These are phyloP conservation scores for Oleoguttula mirabilis DNA, from an alignment of 495 filamentous ascomycete species.

Conservation along the genomic window DNA sequence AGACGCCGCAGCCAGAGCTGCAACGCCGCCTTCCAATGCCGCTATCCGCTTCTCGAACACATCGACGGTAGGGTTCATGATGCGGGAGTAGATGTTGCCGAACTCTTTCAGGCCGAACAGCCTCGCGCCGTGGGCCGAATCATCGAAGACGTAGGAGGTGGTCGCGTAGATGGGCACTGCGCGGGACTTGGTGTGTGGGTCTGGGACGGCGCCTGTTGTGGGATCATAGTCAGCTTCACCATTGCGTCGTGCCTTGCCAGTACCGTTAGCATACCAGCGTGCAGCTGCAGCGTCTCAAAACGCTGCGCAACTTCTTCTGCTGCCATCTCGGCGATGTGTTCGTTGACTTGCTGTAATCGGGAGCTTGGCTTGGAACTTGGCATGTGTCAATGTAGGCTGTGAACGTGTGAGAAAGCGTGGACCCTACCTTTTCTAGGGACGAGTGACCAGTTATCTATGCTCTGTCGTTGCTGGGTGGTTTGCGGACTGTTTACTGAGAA, in stretches of 20 bases:
- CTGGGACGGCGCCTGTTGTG: conserved; percentile 58
- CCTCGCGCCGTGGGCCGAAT: conserved; percentile 89
- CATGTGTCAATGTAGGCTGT: too few relatives aligned
- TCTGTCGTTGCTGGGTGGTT: too few relatives aligned
- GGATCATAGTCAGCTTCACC: neutral
- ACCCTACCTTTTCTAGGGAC: too few relatives aligned
- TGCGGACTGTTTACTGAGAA: too few relatives aligned
- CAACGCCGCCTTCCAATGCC: conserved; percentile 86
- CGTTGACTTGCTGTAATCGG: conserved; percentile 19
- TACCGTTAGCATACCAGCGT: conserved; percentile 63
- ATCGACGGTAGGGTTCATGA: conserved; percentile 97
- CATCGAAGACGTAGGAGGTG: conserved; percentile 87
- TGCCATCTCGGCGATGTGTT: conserved; percentile 23
- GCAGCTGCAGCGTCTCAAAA: conserved; percentile 94
- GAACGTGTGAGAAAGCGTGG: too few relatives aligned
- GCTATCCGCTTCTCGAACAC: conserved; percentile 97
- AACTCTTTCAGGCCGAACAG: conserved; percentile 97
- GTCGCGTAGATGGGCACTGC: conserved; percentile 96
- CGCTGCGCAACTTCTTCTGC: conserved; percentile 14
- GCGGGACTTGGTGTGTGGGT: conserved; percentile 75
- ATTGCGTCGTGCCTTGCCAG: neutral
- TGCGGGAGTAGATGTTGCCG: conserved; percentile 95
- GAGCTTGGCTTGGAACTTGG: conserved; percentile 3
- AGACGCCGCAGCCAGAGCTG: conserved; percentile 78
- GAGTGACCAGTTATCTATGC: too few relatives aligned